Percentiles rank a stretch among this genome's conserved stretches.
Conservation (phyloP, 805 yeast genomes). For the Saccharomycopsis fodiens region DNA sequence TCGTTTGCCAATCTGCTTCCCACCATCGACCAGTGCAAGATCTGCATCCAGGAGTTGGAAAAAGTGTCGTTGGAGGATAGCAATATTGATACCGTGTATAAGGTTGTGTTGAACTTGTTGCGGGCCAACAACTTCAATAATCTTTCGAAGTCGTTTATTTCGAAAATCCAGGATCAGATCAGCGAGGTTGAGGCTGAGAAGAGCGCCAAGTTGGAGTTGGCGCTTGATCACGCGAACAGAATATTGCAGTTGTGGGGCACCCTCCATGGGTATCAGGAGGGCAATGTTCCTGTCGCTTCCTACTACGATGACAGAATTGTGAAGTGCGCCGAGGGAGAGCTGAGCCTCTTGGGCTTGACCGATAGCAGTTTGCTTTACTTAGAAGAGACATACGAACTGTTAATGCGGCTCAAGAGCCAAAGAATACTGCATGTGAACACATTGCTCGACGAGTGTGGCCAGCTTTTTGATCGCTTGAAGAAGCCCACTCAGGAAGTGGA, state of each 20-base stretch:
- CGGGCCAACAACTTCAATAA: conserved; percentile 21
- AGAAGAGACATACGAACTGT: conserved; percentile 27
- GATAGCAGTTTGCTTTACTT: conserved; percentile 24
- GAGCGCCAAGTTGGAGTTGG: conserved; percentile 11
- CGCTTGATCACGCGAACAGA: conserved; percentile 14
- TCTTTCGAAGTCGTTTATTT: conserved; percentile 17
- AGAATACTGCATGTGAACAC: conserved; percentile 26
- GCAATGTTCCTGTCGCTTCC: background rate
- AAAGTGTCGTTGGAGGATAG: conserved; percentile 17
- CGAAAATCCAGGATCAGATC: conserved; percentile 18
- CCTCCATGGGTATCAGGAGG: conserved; percentile 9
- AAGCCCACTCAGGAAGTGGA: conserved; percentile 36
- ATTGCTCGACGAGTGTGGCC: conserved; percentile 34
- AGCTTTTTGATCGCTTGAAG: conserved; percentile 51
- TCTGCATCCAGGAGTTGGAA: conserved; percentile 16
- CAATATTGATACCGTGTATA: conserved; percentile 19
- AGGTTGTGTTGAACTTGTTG: conserved; percentile 15
- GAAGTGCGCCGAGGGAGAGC: conserved; percentile 18
- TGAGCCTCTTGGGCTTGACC: conserved; percentile 12
- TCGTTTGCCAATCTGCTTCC: conserved; percentile 14
- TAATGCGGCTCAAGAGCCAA: conserved; percentile 30
- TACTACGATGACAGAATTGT: conserved; percentile 13
- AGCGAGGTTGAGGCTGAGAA: conserved; percentile 20
- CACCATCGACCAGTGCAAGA: conserved; percentile 16
- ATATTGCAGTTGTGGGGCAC: conserved; percentile 15